Evolutionary conservation across 805 yeast species (phyloP).

Genomic region (Candida jianshihensis): DNA sequence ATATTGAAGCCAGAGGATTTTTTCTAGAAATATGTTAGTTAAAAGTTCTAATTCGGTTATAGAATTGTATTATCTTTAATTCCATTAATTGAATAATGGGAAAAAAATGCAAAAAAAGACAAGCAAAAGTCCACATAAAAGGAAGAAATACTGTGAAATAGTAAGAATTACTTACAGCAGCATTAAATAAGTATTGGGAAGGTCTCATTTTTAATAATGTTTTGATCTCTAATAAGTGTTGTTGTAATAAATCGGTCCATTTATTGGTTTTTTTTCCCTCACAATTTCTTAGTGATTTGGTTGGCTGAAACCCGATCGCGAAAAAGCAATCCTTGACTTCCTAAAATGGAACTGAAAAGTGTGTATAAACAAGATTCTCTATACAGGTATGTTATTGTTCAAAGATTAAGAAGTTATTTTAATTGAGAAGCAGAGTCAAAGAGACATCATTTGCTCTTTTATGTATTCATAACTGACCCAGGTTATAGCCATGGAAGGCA

Average conservation of each 20-base stretch:
- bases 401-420: background rate
- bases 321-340: background rate
- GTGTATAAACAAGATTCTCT: too few species aligned
- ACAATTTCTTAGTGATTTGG: slow-evolving; percentile 7
- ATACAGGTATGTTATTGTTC: too few species aligned
- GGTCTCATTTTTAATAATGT: slow-evolving; percentile 38
- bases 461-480: slow-evolving; percentile 82
- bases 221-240: too few species aligned
- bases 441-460: slow-evolving; percentile 33
- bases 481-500: slow-evolving; percentile 93
- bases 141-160: too few species aligned
- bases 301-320: slow-evolving; percentile 6
- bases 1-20: slow-evolving; percentile 29
- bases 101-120: too few species aligned
- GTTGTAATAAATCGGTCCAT: slow-evolving; percentile 1
- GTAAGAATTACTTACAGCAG: slow-evolving; percentile 32
- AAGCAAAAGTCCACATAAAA: too few species aligned
- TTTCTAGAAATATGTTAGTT: too few species aligned
- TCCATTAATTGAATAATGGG: too few species aligned
- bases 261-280: slow-evolving; percentile 1
- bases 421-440: slow-evolving; percentile 3
- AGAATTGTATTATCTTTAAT: too few species aligned
- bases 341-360: too few species aligned
- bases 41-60: too few species aligned
- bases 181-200: slow-evolving; percentile 37